Evolutionary conservation across 2,329 filamentous ascomycete genomes (phyloP).

Genomic region (Fusarium sp.): DNA sequence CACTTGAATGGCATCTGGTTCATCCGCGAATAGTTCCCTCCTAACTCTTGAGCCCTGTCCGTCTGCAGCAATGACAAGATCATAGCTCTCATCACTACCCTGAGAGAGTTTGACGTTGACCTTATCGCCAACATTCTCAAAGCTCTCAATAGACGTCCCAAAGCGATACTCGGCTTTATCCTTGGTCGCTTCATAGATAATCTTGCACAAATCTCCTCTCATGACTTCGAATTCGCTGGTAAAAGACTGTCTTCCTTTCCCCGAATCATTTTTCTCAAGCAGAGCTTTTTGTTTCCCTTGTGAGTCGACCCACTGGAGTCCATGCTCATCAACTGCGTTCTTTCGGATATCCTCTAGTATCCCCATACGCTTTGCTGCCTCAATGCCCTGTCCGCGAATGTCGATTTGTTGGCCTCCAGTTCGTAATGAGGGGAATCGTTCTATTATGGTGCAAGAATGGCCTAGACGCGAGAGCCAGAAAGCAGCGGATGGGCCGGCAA

Average conservation of each 20-base stretch:
- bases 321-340: slow-evolving; percentile 58
- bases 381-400: slow-evolving; percentile 56
- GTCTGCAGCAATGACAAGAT: slow-evolving; percentile 29
- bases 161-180: slow-evolving; percentile 30
- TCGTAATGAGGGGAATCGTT: slow-evolving; percentile 53
- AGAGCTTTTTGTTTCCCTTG: slow-evolving; percentile 54
- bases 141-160: slow-evolving; percentile 22
- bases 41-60: slow-evolving; percentile 27
- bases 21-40: slow-evolving; percentile 6
- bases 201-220: slow-evolving; percentile 63
- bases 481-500: slow-evolving; percentile 58
- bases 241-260: slow-evolving; percentile 56
- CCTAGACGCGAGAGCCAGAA: slow-evolving; percentile 54
- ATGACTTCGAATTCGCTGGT: slow-evolving; percentile 70
- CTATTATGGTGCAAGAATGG: slow-evolving; percentile 56
- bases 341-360: slow-evolving; percentile 52
- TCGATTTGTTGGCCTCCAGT: slow-evolving; percentile 59
- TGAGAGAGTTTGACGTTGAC: slow-evolving; percentile 18
- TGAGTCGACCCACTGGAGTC: slow-evolving; percentile 58
- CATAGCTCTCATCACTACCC: slow-evolving; percentile 18
- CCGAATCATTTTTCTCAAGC: slow-evolving; percentile 50
- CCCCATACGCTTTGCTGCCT: slow-evolving; percentile 54
- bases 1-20: slow-evolving; percentile 20
- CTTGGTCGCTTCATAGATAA: slow-evolving; percentile 58
- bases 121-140: slow-evolving; percentile 15